Base-by-base conservation (phyloP, 148 eudicot genomes). In the Mesembryanthemum crystallinum region DNA sequence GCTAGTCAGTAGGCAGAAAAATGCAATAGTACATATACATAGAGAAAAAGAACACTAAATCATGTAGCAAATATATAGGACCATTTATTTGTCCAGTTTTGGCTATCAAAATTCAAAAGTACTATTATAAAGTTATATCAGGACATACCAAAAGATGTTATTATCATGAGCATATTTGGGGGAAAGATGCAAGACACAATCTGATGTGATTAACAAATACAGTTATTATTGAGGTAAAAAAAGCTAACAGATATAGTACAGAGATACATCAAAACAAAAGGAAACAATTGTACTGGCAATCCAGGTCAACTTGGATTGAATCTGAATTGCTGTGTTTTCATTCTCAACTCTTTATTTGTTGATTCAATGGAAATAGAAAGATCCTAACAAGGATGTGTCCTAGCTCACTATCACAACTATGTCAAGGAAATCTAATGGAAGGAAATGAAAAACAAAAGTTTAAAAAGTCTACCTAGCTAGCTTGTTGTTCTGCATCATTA, bases 401-500 rank as follows among this genome's bases (percentile, higher is more conserved):
- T 12, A 21, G 21, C 57, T 45, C 3, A 10, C 51, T 52, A 52
- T 17, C 57, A 18, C 57, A 52, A 52, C 2, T 13, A 52, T 52
- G n/a, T 52, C 57, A 18, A 45, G 2, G 14, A 45, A 45, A 45
- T 13, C 9, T 17, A 37, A 28, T 64, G 0, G 1, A 21, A 7
- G 1, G 1, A 32, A 37, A 5, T 5, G 2, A 69, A 28, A 24
- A 30, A 33, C 17, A 24, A 3, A 4, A 18, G n/a, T 17, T 3
- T 4, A 54, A 18, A 4, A 17, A 17, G 21, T 54, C 21, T 54
- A 54, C 23, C 61, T 23, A 65, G 21, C 71, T 81, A 68, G 23
- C 42, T 77, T 73, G 74, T 64, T 77, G 73, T 71, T 82, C 82
- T 55, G 77, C 85, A 72, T 79, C 85, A 62, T 13, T 5, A 23